Evolutionary conservation across 169 alveolate species (phyloP).

Genomic region (Eimeria praecox): DNA sequence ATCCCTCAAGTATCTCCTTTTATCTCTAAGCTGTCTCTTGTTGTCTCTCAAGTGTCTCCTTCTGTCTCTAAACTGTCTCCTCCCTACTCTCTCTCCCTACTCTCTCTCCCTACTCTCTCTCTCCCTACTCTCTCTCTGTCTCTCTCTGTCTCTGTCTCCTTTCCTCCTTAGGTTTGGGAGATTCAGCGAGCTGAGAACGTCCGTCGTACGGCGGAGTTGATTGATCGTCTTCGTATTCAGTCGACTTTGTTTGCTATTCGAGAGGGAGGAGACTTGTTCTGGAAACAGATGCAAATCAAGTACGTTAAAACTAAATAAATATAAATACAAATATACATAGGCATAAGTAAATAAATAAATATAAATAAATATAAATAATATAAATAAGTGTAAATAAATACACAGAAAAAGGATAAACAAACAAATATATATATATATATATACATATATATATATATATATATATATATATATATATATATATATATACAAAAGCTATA

Average conservation of each 20-base stretch:
- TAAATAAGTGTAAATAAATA: neutral
- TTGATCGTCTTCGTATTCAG: conserved; percentile 79
- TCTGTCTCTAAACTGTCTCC: neutral
- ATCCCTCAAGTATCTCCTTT: neutral
- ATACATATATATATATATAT: neutral
- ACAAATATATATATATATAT: neutral
- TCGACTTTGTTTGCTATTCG: conserved; percentile 86
- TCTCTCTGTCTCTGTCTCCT: neutral
- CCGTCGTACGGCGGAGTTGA: conserved; percentile 59
- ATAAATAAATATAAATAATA: no score
- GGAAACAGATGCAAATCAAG: conserved; percentile 86
- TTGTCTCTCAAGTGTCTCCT: neutral
- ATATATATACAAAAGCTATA: no score
- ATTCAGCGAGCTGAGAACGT: conserved; percentile 67
- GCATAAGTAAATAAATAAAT: neutral
- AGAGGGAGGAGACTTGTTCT: conserved; percentile 87
- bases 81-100: no score
- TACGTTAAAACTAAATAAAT: neutral
- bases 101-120: no score
- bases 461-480: neutral
- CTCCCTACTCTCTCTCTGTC: neutral
- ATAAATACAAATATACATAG: neutral
- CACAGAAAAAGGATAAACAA: no score
- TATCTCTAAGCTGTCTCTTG: neutral
- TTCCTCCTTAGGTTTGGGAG: conserved; percentile 56